Base-by-base conservation (phyloP, 371 early-diverging fungal genomes). In the Saksenaea oblongispora region DNA sequence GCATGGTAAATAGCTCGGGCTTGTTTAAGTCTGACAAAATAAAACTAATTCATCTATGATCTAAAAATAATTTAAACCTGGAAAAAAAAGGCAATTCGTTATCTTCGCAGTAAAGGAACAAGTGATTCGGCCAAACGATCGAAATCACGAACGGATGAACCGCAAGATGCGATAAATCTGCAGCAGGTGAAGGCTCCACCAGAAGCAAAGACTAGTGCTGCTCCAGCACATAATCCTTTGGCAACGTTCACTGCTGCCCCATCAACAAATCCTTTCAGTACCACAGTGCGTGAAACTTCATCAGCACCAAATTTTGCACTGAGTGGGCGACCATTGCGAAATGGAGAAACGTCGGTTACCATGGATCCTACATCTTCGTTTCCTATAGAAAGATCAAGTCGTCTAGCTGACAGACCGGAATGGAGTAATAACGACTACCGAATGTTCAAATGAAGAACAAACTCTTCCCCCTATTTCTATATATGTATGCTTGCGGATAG, bases 341-440 rank as follows among this genome's bases (percentile, higher is more conserved):
- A 35, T 11, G 14, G 26, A 1, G 42, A 24, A 5, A 41, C n/a
- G 14, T 10, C 22, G 27, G 42, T 24, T 3, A 11, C 26, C 18
- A 15, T 44, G 3, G 35, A 59, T 22, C 31, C 37, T 41, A 39
- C 60, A 8, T n/a, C 54, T 11, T 59, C 37, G 5, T 56, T 44
- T 15, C 13, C 64, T 22, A 54, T 35, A 34, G 60, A 56, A 27
- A 56, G 56, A 53, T 47, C 51, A 27, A 22, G n/a, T 37, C 59
- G 41, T 17, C 31, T 58, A 15, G 44, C 58, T 0, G 41, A 58
- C 9, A 59, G 26, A 18, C 67, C 59, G n/a, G 67, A 67, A 56
- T 67, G 67, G 67, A 62, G 58, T 34, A 67, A 67, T 34, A 67
- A 67, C 34, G 67, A 67, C 14, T 67, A 59, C 41, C 62, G 67